Evolutionary conservation across 129 eudicot species (phyloP), one percentile per base, ranked within the genome.

Genomic region (Lactuca saligna): DNA sequence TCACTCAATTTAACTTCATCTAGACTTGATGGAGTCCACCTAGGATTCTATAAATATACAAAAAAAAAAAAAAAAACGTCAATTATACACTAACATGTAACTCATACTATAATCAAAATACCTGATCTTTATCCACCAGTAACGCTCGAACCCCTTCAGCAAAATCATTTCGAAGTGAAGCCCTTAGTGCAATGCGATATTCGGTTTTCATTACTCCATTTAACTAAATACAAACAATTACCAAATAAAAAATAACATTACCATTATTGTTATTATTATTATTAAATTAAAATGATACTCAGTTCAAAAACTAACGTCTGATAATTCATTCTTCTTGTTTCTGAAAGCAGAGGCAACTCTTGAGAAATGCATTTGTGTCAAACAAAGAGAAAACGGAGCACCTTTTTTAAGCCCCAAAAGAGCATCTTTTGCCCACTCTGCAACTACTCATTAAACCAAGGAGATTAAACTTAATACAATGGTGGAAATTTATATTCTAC

Each of bases 111-210:
- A 42, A 42, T 9, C 1, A 46, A 46, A 46, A 46, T 46, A 46
- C 97, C 96, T 91, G 97, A 82, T 91, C 97, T 82, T 88, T 91
- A 82, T 88, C 97, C 54, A 91, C 91, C 79, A 88, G 74, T 54
- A 91, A 85, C 17, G 97, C 96, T 16, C 97, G 85, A 63, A 91
- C 96, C 63, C 97, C 97, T 84, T 88, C 97, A 3, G 84, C 65
- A 71, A 91, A 91, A 81, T 91, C 97, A 78, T 58, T 73, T 59
- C 94, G 84, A 44, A 76, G 87, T 17, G 89, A 57, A 17, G 85
- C 78, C 71, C 97, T 88, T 57, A 91, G 25, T 7, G 96, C 96
- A 69, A 88, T 86, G 32, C 96, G 88, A 67, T 91, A 91, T 81
- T 91, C 97, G 15, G 86, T 68, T 84, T 79, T 91, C 97, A 91